Base-by-base conservation (phyloP, 164 flowering plant species). In the Dillenia turbinata region DNA sequence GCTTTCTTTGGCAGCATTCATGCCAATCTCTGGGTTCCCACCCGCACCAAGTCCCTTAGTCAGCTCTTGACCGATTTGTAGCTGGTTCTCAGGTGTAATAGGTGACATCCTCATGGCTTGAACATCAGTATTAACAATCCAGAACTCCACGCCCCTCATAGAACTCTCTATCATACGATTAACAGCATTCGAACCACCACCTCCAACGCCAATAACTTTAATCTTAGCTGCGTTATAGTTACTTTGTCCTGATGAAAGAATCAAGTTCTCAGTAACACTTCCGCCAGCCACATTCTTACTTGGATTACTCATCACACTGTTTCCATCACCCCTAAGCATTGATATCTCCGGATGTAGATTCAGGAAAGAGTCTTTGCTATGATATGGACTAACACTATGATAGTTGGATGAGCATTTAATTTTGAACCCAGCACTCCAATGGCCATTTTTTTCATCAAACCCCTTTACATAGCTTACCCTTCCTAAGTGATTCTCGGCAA, bases 11-110 rank as follows among this genome's bases (percentile, higher is more conserved):
- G 98, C 98, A 73, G 98, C 94, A 81, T 85, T 90, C 86, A 79
- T 85, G 45, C 98, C 98, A 65, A 93, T 83, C 62, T 87, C 97
- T 44, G 98, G 98, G 70, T 93, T 93, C 19, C 98, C 98, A 63
- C 98, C 98, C 64, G 98, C 98, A 46, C 98, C 98, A 68, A 93
- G 94, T 61, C 98, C 98, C 60, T 97, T 81, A 8, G 98, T 93
- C 40, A 93, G 69, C 83, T 93, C 96, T 68, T 79, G 82, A 56
- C 98, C 98, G 51, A 93, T 90, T 69, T 87, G 97, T 69, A 93
- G 75, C 7, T 96, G 89, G 52, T 93, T 79, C 66, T 82, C 92
- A 10, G 92, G 77, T 67, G 73, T 79, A 12, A 87, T 92, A 44
- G 97, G 98, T 0, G 98, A 93, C 89, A 87, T 83, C 72, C 74